phyloP scores from a whole-genome alignment of 257 asterid species.

The Paulownia fortunei region DNA sequence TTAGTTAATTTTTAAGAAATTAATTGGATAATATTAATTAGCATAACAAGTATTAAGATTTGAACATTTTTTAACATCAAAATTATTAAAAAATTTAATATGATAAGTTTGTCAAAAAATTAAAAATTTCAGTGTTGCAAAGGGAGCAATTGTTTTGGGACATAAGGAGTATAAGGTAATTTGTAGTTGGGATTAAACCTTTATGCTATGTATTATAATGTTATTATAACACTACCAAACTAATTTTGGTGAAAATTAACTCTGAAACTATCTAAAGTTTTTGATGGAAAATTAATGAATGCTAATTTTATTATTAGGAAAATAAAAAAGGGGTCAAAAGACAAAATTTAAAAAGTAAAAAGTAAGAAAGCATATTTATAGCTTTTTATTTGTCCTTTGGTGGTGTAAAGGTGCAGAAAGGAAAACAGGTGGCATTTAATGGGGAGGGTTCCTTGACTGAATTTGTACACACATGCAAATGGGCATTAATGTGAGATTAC shows the following conservation, averaged over 20 bases:
- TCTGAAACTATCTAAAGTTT: too few relatives aligned
- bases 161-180: too few relatives aligned
- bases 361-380: neutral
- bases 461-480: neutral
- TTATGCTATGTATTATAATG: too few relatives aligned
- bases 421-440: neutral
- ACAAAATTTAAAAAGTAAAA: neutral
- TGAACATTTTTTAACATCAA: neutral
- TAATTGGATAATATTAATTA: neutral
- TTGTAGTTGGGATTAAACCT: too few relatives aligned
- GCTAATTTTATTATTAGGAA: too few relatives aligned
- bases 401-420: neutral
- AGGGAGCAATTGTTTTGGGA: too few relatives aligned
- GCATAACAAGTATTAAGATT: neutral
- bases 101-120: neutral
- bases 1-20: neutral
- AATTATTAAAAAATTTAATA: neutral
- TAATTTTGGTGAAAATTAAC: too few relatives aligned
- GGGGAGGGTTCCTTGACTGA: too few relatives aligned
- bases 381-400: conserved; percentile 11
- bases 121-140: too few relatives aligned
- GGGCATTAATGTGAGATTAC: neutral
- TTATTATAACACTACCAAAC: too few relatives aligned
- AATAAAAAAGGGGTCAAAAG: too few relatives aligned
- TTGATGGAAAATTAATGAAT: too few relatives aligned